Base-by-base conservation (phyloP, 2,329 filamentous ascomycete species). In the Phyllachora maydis region DNA sequence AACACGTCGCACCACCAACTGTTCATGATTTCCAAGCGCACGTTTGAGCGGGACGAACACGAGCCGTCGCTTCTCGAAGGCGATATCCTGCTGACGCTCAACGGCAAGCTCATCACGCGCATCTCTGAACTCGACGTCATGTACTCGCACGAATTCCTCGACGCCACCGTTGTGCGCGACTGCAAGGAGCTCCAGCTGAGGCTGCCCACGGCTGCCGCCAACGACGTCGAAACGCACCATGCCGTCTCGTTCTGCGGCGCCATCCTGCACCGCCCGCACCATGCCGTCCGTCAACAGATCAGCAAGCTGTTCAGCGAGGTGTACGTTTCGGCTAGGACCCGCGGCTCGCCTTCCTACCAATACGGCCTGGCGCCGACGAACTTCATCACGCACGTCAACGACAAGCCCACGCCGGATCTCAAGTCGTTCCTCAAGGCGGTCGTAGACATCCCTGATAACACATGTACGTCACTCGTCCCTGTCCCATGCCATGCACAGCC, bases 321-420 rank as follows among this genome's bases (percentile, higher is more conserved):
- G 4, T 98, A 98, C 46, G 83, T 98, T 18, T 88, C 78, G 17
- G 82, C 82, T 3, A 63, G 85, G 30, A 78, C 74, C 24, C 63
- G 79, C 21, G 82, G 81, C 15, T 85, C 75, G 2, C 81, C 81
- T 0, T 65, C 79, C 1, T 88, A 83, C 41, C 79, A 85, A 44
- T 92, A 92, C 41, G 82, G 82, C 10, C 65, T 98, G 15, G 79
- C 85, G 4, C 83, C 85, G 1, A 98, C 88, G 10, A 98, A 95
- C 48, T 98, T 98, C 49, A 78, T 98, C 46, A 90, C 85, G 0
- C 81, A 88, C 32, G 83, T 98, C 37, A 98, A 98, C 44, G 82
- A 81, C 25, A 65, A 77, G 28, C 59, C 76, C 10, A 95, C 88
- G 0, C 75, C 72, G 2, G 75, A 92, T 37, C 57, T 98, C 6